Evolutionary conservation across 805 yeast genomes (phyloP).

Genomic region (Scheffersomyces ergatensis): DNA sequence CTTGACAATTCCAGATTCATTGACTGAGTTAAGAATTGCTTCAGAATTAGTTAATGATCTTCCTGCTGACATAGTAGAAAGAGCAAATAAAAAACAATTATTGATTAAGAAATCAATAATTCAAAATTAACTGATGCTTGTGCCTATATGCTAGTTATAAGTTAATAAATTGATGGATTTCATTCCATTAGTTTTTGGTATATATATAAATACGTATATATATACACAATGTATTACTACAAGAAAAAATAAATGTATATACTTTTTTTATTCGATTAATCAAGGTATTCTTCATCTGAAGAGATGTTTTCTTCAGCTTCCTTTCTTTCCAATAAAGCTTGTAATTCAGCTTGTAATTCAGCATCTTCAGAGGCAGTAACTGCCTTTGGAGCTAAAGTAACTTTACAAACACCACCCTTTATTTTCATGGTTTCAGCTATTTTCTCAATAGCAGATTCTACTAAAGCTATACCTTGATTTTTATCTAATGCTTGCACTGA

Average conservation of each 20-base stretch:
- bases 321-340: constrained; percentile 89
- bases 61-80: constrained; percentile 35
- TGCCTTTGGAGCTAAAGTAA: constrained; percentile 98
- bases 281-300: constrained; percentile 62
- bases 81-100: constrained; percentile 36
- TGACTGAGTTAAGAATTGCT: constrained; percentile 35
- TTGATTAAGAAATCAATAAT: constrained; percentile 16
- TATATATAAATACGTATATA: background rate
- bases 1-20: constrained; percentile 34
- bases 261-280: background rate
- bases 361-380: constrained; percentile 99
- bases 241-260: background rate
- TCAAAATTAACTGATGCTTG: too few relatives aligned
- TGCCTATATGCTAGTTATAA: too few relatives aligned
- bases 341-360: constrained; percentile 94
- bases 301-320: constrained; percentile 86
- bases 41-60: constrained; percentile 30
- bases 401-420: constrained; percentile 82
- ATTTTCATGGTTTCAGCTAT: constrained; percentile 68
- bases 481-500: constrained; percentile 93
- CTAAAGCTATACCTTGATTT: constrained; percentile 76
- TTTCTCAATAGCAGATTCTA: constrained; percentile 76
- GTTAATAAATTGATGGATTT: too few relatives aligned
- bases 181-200: background rate
- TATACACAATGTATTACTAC: constrained; percentile 2